phyloP scores from a whole-genome alignment of 192 early-diverging fungal species.

The Entomortierella beljakovae region DNA sequence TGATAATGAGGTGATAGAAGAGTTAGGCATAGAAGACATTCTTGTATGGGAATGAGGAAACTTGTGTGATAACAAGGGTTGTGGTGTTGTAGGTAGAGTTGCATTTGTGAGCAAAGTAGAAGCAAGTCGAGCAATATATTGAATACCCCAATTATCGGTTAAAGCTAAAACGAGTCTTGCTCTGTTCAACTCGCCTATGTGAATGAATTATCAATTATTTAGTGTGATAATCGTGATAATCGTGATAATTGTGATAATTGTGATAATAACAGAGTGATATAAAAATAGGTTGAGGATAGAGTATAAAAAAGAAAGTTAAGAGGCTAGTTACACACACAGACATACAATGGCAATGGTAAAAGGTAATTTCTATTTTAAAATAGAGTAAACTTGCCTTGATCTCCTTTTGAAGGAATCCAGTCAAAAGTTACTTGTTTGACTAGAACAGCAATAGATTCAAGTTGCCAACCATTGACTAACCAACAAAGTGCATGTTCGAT shows the following conservation, averaged over 20 bases:
- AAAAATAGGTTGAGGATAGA: no score
- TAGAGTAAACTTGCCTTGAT: slow-evolving; percentile 44
- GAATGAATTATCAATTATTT: no score
- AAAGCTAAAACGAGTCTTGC: slow-evolving; percentile 59
- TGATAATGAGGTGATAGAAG: slow-evolving; percentile 5
- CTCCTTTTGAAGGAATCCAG: slow-evolving; percentile 66
- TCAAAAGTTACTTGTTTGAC: slow-evolving; percentile 78
- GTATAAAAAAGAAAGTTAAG: background rate
- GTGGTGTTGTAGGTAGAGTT: slow-evolving; percentile 35
- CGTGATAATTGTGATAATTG: no score
- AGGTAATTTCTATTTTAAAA: no score
- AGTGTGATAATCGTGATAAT: no score
- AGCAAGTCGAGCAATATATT: slow-evolving; percentile 62
- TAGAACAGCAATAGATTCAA: slow-evolving; percentile 76
- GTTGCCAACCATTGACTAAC: slow-evolving; percentile 79
- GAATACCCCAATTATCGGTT: slow-evolving; percentile 65
- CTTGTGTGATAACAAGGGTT: slow-evolving; percentile 44
- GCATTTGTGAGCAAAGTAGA: slow-evolving; percentile 60
- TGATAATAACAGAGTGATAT: no score
- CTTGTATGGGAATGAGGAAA: slow-evolving; percentile 72
- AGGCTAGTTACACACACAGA: background rate
- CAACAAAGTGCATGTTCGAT: slow-evolving; percentile 82
- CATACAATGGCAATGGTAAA: background rate
- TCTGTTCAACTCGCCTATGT: slow-evolving; percentile 58
- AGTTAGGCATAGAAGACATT: slow-evolving; percentile 67